Base-by-base conservation (phyloP, 306 rosid species). In the Cucurbita pepo region DNA sequence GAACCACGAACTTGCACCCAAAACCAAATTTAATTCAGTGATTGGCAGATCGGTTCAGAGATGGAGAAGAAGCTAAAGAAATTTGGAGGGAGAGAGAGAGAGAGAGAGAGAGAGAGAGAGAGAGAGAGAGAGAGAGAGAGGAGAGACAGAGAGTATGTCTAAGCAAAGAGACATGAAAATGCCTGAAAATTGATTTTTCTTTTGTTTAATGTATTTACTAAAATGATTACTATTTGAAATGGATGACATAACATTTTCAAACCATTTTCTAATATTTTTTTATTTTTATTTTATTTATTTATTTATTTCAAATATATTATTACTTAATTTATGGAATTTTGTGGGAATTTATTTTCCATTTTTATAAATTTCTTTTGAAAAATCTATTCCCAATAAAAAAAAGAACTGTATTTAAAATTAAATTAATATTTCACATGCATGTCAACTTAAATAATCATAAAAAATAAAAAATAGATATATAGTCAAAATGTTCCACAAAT, bases 1-100 rank as follows among this genome's bases (percentile, higher is more conserved):
- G 83, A 52, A 56, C 55, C 58, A 78, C 79, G 81, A 81, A 84
- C 80, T 71, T 75, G 76, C 57, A 53, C 71, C 44, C 34, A 40
- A 13, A 3, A 13, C 14, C 0, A 4, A n/a, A 21, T 81, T 79
- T 70, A 87, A 82, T 82, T 84, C 81, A 56, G 71, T n/a, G 80
- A 79, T 54, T 78, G 91, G 82, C 78, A 84, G 84, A 83, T 30
- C 34, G 34, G 34, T 30, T 30, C 34, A 30, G 34, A 30, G 34
- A 30, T 30, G 1, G 34, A 30, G 34, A 30, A 30, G 34, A 30
- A 30, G 34, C 34, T 30, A 30, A 30, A 30, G 34, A 30, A 30
- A 30, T 30, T 30, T 2, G 34, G 34, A 30, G 34, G 34, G 34
- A 25, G 75, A 78, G 61, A 79, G 79, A 75, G 75, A 66, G 83